Percentiles rank a stretch among this genome's conserved stretches.
Conservation (phyloP, 768 basidiomycete genomes). For the Zangia roseola region DNA sequence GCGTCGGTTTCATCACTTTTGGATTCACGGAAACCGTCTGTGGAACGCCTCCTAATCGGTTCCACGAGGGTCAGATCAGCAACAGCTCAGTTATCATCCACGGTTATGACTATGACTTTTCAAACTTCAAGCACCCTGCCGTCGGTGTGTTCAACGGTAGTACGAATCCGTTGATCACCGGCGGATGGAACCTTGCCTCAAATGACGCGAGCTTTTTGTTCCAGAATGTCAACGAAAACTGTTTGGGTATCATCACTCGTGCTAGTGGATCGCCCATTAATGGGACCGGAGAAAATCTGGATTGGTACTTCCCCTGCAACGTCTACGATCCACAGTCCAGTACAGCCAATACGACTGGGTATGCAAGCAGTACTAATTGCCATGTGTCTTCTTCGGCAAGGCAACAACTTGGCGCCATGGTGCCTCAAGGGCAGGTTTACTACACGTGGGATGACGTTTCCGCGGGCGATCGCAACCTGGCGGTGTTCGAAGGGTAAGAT, state of each 20-base stretch:
- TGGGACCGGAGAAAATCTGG: constrained; percentile 55
- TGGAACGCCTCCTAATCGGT: constrained; percentile 81
- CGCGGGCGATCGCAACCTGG: constrained; percentile 71
- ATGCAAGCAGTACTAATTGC: constrained; percentile 65
- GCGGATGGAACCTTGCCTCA: constrained; percentile 74
- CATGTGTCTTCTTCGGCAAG: constrained; percentile 62
- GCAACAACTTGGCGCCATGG: constrained; percentile 45
- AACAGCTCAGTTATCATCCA: constrained; percentile 88
- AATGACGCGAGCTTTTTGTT: constrained; percentile 95
- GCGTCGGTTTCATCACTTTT: constrained; percentile 96
- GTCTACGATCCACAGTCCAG: constrained; percentile 72
- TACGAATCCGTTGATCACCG: constrained; percentile 80
- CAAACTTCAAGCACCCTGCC: constrained; percentile 79
- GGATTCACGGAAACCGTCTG: constrained; percentile 96
- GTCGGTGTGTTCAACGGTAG: constrained; percentile 70
- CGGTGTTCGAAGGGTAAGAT: constrained; percentile 89
- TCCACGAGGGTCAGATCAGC: constrained; percentile 74
- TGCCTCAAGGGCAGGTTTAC: constrained; percentile 81
- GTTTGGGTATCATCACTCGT: constrained; percentile 72
- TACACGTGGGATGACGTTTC: constrained; percentile 88
- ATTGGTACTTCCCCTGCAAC: constrained; percentile 99
- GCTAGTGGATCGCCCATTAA: constrained; percentile 70
- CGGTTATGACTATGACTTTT: constrained; percentile 91
- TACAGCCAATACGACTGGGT: constrained; percentile 65
- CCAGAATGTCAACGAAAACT: constrained; percentile 87